These are phyloP conservation scores for Fusarium albosuccineum DNA, from an alignment of 2,329 filamentous ascomycete species.

Conservation along the genomic window DNA sequence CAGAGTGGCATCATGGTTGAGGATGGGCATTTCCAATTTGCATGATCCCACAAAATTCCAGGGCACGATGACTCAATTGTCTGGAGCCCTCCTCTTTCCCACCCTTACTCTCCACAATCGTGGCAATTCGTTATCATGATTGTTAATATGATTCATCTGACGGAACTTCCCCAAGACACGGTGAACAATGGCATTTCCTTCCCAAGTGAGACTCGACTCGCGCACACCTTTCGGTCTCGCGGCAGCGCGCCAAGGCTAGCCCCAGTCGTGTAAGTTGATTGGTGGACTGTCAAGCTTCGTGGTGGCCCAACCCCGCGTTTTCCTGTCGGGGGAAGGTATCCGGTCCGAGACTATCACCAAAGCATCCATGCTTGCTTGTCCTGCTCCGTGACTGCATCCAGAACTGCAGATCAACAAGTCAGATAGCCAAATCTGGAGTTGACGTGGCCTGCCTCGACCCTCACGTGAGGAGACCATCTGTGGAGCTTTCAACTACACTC, in stretches of 20 bases:
- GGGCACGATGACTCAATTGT: not conserved
- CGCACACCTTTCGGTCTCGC: not conserved
- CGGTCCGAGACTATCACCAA: conserved; percentile 26
- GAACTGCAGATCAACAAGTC: conserved; percentile 23
- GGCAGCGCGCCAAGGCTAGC: conserved; percentile 5
- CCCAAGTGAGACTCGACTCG: not conserved
- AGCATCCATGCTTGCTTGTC: conserved; percentile 24
- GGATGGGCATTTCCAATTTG: conserved; percentile 14
- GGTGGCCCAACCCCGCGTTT: conserved; percentile 36
- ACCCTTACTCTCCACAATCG: not conserved
- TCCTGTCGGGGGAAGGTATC: conserved; percentile 27
- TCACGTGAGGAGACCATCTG: conserved; percentile 15
- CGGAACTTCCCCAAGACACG: not conserved
- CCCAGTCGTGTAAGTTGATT: conserved; percentile 48
- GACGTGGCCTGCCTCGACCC: not conserved
- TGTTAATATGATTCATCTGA: conserved; percentile 2
- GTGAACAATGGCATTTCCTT: not conserved
- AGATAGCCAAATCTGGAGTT: conserved; percentile 15
- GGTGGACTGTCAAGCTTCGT: conserved; percentile 33
- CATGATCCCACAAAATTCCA: conserved; percentile 7
- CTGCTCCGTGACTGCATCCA: conserved; percentile 16
- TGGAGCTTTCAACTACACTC: conserved; percentile 11
- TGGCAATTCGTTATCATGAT: not conserved
- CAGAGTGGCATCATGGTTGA: conserved; percentile 11
- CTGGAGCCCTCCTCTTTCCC: not conserved